Evolutionary conservation across 345 rosid genomes (phyloP).

Genomic region (Syzygium aqueum): DNA sequence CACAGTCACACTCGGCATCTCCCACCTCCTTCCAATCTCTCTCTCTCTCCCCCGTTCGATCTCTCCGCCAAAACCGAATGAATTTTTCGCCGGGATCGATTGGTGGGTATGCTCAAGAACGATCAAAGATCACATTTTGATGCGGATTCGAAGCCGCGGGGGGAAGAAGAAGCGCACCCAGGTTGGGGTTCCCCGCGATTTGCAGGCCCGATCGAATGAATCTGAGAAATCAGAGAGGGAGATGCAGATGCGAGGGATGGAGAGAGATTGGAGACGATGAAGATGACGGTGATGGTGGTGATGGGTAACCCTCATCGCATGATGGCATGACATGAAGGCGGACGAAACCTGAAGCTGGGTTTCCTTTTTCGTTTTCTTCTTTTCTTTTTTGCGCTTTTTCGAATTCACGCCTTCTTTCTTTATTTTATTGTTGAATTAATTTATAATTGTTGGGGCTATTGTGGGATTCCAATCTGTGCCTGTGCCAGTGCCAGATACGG

Average conservation of each 20-base stretch:
- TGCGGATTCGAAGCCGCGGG: background rate
- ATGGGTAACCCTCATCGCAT: background rate
- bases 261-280: background rate
- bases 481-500: background rate
- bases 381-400: background rate
- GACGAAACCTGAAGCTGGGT: background rate
- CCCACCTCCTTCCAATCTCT: background rate
- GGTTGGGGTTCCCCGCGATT: background rate
- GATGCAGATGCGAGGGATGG: background rate
- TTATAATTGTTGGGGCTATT: background rate
- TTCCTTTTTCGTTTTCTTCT: no score
- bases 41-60: background rate
- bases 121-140: background rate
- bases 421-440: background rate
- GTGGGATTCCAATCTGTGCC: background rate
- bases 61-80: background rate
- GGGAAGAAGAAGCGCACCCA: background rate
- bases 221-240: background rate
- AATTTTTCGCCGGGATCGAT: background rate
- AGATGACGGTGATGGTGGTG: background rate
- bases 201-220: background rate
- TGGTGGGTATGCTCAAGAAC: background rate
- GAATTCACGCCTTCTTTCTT: background rate
- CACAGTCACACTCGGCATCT: slow-evolving; percentile 86
- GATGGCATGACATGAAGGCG: background rate